phyloP scores from a whole-genome alignment of 2,329 filamentous ascomycete species.

The Stylonectria norvegica region DNA sequence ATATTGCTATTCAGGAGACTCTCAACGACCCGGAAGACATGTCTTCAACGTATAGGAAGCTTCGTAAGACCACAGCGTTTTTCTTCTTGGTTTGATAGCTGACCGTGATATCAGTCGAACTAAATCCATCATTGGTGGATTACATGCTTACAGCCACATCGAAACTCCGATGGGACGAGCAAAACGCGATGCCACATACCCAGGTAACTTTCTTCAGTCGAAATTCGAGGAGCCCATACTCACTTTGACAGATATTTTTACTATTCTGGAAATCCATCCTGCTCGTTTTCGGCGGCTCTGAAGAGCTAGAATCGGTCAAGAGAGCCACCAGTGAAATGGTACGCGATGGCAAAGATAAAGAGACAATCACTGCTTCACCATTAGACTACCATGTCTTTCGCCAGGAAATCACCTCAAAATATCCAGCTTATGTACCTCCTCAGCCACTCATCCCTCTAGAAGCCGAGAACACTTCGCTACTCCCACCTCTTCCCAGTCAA shows the following conservation, averaged over 20 bases:
- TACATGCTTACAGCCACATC: conserved; percentile 68
- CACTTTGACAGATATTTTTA: conserved; percentile 60
- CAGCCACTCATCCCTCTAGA: conserved; percentile 80
- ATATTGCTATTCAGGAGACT: conserved; percentile 55
- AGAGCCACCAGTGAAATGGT: conserved; percentile 61
- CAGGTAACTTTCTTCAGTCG: conserved; percentile 43
- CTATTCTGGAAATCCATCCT: conserved; percentile 91
- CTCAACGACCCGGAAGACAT: conserved; percentile 51
- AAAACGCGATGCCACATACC: conserved; percentile 57
- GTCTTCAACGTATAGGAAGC: conserved; percentile 43
- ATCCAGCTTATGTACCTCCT: conserved; percentile 92
- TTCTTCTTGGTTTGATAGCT: conserved; percentile 4
- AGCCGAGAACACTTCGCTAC: conserved; percentile 82
- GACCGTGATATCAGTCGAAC: conserved; percentile 40
- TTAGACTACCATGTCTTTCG: conserved; percentile 95
- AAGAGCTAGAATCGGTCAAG: conserved; percentile 72
- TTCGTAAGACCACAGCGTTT: conserved; percentile 43
- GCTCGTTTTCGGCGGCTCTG: conserved; percentile 76
- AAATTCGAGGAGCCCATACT: conserved; percentile 9
- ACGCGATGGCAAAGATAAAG: conserved; percentile 61
- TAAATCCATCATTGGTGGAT: conserved; percentile 67
- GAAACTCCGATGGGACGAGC: conserved; percentile 70
- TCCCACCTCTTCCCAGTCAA: conserved; percentile 80
- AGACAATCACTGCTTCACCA: conserved; percentile 87
- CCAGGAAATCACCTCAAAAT: conserved; percentile 96